These are phyloP conservation scores for Tetracentron sinense DNA, from an alignment of 164 flowering plant genomes.

Conservation along the genomic window DNA sequence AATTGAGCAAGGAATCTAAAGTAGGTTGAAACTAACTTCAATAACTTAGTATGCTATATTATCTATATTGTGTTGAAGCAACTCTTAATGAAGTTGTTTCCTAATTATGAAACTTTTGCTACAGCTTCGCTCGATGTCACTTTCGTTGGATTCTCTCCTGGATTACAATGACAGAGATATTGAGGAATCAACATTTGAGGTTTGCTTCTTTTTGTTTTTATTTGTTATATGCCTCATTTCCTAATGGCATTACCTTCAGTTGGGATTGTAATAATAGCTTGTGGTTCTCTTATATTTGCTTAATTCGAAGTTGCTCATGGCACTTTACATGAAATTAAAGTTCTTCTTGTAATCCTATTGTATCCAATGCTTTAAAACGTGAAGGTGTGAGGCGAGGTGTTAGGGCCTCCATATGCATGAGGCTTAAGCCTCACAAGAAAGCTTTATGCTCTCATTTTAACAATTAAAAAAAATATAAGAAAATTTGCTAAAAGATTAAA, in stretches of 20 bases:
- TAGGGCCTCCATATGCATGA: too few relatives aligned
- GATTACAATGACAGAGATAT: slow-evolving; percentile 82
- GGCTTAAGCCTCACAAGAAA: too few relatives aligned
- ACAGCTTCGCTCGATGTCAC: slow-evolving; percentile 77
- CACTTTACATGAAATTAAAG: too few relatives aligned
- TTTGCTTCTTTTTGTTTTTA: slow-evolving; percentile 18
- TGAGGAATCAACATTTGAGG: slow-evolving; percentile 97
- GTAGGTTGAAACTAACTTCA: slow-evolving; percentile 37
- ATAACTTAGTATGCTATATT: not conserved
- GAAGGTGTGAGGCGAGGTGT: too few relatives aligned
- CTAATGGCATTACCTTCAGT: not conserved
- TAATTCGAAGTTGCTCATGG: too few relatives aligned
- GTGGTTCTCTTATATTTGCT: too few relatives aligned
- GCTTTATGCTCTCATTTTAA: too few relatives aligned
- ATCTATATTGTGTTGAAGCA: not conserved
- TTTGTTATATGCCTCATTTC: not conserved
- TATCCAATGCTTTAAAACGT: too few relatives aligned
- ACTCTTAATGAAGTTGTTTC: not conserved
- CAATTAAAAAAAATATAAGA: too few relatives aligned
- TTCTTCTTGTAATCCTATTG: too few relatives aligned
- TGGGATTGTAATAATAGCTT: too few relatives aligned
- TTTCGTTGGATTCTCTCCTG: slow-evolving; percentile 92
- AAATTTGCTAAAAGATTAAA: too few relatives aligned
- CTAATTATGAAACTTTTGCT: slow-evolving; percentile 9
- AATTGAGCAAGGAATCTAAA: slow-evolving; percentile 57